These are phyloP conservation scores for Tylopilus subfusipes DNA, from an alignment of 768 basidiomycete genomes.

Conservation along the genomic window DNA sequence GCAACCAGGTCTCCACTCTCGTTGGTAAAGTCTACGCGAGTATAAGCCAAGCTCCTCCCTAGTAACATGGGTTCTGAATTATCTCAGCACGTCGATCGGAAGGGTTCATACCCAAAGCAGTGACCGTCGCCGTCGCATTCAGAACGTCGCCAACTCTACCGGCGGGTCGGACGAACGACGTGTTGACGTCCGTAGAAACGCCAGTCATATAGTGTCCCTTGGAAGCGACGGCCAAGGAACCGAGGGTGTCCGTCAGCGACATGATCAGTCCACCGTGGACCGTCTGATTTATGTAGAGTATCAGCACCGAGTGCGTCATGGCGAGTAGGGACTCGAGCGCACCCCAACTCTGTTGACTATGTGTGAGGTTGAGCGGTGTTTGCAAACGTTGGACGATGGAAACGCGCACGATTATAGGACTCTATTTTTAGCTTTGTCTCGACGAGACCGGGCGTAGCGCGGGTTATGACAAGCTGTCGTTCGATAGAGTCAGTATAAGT, in stretches of 20 bases:
- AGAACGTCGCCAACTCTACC: conserved; percentile 69
- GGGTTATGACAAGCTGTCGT: conserved; percentile 56
- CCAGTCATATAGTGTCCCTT: conserved; percentile 86
- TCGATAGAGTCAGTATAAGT: conserved; percentile 1
- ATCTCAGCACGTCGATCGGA: background rate
- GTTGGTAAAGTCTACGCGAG: conserved; percentile 71
- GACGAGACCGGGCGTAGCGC: conserved; percentile 69
- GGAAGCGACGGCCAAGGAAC: conserved; percentile 78
- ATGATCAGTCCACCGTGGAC: conserved; percentile 81
- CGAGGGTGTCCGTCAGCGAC: conserved; percentile 80
- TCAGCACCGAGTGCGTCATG: background rate
- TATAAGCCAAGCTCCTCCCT: conserved; percentile 81
- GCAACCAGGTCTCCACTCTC: conserved; percentile 67
- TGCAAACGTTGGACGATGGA: background rate
- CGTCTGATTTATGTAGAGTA: conserved; percentile 31
- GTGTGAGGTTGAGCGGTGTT: background rate
- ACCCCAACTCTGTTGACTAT: conserved; percentile 83
- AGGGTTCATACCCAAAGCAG: conserved; percentile 55
- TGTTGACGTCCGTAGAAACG: conserved; percentile 77
- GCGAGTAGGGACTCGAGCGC: conserved; percentile 24
- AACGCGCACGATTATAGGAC: conserved; percentile 61
- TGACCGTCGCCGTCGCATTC: conserved; percentile 60
- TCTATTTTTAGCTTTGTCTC: conserved; percentile 70
- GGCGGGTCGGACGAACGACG: conserved; percentile 74
- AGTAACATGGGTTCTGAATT: background rate